Base-by-base conservation (phyloP, 2,329 filamentous ascomycete species). In the Penicillium vulpinum region DNA sequence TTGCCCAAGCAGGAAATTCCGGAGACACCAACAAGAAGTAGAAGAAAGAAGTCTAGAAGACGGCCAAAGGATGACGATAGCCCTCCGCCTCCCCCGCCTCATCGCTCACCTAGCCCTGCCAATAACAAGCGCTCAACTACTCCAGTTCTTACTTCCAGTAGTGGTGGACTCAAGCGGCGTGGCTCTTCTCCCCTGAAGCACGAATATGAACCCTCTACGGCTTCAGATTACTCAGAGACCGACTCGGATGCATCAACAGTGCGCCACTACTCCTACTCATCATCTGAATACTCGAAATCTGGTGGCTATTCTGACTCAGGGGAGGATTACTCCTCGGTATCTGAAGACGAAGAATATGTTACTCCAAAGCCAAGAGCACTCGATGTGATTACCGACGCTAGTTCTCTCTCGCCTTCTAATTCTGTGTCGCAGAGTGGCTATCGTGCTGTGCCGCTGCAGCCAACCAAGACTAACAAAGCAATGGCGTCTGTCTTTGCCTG, bases 151-250 rank as follows among this genome's bases (percentile, higher is more conserved):
- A 69, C 79, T 69, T 68, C 87, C 78, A 65, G 73, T 65, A 64
- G 75, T 54, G 67, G 77, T 60, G 70, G 76, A 70, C 67, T 81
- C 73, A 73, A 88, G 69, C 85, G 92, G 43, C 86, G 92, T 18
- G 89, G 87, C 1, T 97, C 94, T 0, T 99, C 94, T 1, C 94
- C 94, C 0, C 80, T 99, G 48, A 99, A 99, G 77, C 93, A 97
- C 70, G 93, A 99, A 76, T 99, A 97, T 67, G 88, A 92, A 61
- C 93, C 93, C 15, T 97, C 94, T 16, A 86, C 85, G 7, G 85
- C 84, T 44, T 87, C 86, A 0, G 83, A 85, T 40, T 82, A 81
- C 9, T 82, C 79, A 1, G 81, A 66, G 5, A 59, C 62, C 8
- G 70, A 85, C 53, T 86, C 82, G 44, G 77, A 82, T 36, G 78